phyloP scores from a whole-genome alignment of 192 early-diverging fungal species.

The Phlyctochytrium bullatum region DNA sequence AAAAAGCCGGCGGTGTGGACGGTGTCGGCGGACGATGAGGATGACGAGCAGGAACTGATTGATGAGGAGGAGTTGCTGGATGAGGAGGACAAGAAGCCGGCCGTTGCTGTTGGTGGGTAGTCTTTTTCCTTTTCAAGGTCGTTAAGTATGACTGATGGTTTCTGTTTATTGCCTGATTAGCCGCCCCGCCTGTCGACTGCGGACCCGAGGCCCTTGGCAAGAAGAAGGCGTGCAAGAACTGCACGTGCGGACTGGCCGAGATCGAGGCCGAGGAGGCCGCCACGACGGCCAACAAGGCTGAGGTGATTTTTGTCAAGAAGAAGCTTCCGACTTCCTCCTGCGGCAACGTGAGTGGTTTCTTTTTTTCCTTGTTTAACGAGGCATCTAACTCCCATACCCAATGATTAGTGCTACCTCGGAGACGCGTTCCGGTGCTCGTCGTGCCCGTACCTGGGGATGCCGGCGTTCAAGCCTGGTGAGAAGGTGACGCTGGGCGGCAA shows the following conservation, averaged over 20 bases:
- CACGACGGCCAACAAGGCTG: not conserved
- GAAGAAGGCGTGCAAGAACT: conserved; percentile 97
- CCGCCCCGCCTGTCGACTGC: too few species aligned
- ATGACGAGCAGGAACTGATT: conserved; percentile 69
- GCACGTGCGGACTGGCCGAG: conserved; percentile 88
- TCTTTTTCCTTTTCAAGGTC: not conserved
- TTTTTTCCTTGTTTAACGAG: conserved; percentile 19
- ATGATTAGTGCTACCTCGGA: conserved; percentile 76
- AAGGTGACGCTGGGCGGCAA: conserved; percentile 85
- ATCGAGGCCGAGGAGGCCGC: conserved; percentile 58
- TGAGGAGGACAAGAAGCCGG: conserved; percentile 36
- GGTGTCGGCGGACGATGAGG: conserved; percentile 69
- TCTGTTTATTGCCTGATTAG: too few species aligned
- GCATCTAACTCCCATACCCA: conserved; percentile 37
- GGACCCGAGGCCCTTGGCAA: conserved; percentile 64
- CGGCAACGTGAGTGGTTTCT: conserved; percentile 51
- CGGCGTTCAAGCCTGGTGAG: conserved; percentile 93
- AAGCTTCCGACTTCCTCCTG: conserved; percentile 54
- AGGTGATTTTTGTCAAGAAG: conserved; percentile 23
- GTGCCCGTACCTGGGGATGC: conserved; percentile 97
- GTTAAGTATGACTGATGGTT: too few species aligned
- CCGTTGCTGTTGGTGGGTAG: conserved; percentile 50
- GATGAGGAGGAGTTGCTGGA: conserved; percentile 87
- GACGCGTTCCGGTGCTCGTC: conserved; percentile 96
- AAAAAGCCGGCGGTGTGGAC: conserved; percentile 63